Conservation (phyloP, 352 stramenopile genomes). For the Phytophthora citricola region DNA sequence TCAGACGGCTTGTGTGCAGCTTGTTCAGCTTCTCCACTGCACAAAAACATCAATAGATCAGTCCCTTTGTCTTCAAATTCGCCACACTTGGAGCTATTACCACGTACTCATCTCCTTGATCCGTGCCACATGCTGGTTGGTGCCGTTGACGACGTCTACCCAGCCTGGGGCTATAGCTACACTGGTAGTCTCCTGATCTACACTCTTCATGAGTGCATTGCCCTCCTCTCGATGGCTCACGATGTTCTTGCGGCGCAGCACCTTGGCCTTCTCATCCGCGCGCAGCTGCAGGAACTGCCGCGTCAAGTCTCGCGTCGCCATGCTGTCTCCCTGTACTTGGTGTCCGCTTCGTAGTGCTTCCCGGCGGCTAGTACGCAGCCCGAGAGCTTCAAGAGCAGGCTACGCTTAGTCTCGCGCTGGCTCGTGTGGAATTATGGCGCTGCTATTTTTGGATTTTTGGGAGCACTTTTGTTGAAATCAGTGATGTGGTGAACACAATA, state of each 20-base stretch:
- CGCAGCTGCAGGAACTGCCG: constrained; percentile 75
- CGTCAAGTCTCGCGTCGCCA: constrained; percentile 85
- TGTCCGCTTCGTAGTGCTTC: neutral
- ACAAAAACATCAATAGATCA: constrained; percentile 16
- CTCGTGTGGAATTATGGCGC: constrained; percentile 6
- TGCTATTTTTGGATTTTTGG: neutral
- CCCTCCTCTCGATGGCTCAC: constrained; percentile 70
- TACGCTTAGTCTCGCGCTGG: constrained; percentile 4
- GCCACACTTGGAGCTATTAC: neutral
- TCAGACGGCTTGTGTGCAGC: constrained; percentile 85
- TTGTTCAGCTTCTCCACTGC: constrained; percentile 88
- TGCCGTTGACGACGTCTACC: constrained; percentile 83
- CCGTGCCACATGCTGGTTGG: constrained; percentile 80
- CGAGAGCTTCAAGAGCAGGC: neutral
- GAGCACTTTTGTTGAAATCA: neutral
- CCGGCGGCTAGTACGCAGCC: neutral
- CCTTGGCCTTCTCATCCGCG: constrained; percentile 83
- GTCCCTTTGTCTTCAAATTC: neutral
- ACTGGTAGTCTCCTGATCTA: constrained; percentile 43
- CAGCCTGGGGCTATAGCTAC: constrained; percentile 63
- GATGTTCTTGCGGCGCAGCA: constrained; percentile 87
- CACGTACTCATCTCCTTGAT: constrained; percentile 86
- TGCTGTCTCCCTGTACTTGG: constrained; percentile 18
- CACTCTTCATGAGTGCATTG: constrained; percentile 74
- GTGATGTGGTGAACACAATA: neutral